Evolutionary conservation across 2,329 filamentous ascomycete species (phyloP).

Genomic region (Aspergillus ruber): DNA sequence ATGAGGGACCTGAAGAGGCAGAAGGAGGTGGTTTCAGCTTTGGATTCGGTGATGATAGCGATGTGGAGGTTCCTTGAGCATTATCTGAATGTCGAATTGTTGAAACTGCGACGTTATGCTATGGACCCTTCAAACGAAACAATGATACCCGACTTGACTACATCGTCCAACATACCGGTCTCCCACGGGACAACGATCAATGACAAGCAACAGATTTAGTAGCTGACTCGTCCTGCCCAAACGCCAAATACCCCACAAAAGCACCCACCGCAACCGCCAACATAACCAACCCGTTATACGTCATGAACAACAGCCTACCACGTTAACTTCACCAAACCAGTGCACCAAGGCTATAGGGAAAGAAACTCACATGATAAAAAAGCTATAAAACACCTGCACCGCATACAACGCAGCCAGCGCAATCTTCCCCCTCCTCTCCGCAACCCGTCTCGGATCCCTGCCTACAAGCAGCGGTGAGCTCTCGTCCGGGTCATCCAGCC

Average conservation of each 20-base stretch:
- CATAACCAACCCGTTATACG: slow-evolving; percentile 99
- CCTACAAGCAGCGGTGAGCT: slow-evolving; percentile 72
- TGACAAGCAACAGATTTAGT: slow-evolving; percentile 90
- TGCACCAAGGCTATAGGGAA: background rate
- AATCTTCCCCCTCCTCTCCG: slow-evolving; percentile 64
- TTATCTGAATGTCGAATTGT: background rate
- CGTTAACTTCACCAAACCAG: background rate
- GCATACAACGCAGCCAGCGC: slow-evolving; percentile 81
- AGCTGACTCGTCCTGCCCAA: slow-evolving; percentile 63
- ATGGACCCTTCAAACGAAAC: background rate
- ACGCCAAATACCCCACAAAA: slow-evolving; percentile 78
- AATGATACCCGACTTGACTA: background rate
- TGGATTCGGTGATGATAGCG: slow-evolving; percentile 54
- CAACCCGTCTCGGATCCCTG: slow-evolving; percentile 55
- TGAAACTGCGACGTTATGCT: background rate
- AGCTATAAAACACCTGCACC: slow-evolving; percentile 94
- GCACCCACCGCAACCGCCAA: slow-evolving; percentile 80
- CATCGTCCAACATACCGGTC: background rate
- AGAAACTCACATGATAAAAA: slow-evolving; percentile 88
- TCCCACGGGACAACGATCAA: slow-evolving; percentile 8
- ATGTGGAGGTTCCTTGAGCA: slow-evolving; percentile 43
- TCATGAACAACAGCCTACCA: slow-evolving; percentile 93
- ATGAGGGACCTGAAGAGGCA: slow-evolving; percentile 14
- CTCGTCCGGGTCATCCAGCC: slow-evolving; percentile 37
- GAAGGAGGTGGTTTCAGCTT: slow-evolving; percentile 53